A percentile compares a stretch with the other conserved stretches of the same genome.
Conservation (phyloP, 352 stramenopile species). For the Phytophthora lateralis region DNA sequence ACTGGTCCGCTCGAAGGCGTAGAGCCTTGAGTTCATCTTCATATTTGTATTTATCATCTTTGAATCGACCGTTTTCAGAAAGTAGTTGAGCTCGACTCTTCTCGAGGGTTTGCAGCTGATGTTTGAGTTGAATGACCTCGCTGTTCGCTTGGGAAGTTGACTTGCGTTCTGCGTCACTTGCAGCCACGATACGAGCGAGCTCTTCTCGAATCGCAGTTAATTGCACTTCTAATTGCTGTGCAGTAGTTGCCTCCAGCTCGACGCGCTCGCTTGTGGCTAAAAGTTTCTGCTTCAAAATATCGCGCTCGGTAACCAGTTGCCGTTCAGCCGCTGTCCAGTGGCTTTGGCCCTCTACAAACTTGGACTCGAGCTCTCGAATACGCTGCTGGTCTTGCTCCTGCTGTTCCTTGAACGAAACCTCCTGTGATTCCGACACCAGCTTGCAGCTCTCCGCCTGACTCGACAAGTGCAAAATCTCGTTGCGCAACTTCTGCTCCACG, state of each 20-base stretch:
- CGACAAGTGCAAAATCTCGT: constrained; percentile 69
- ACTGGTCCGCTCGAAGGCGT: constrained; percentile 33
- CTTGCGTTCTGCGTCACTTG: constrained; percentile 42
- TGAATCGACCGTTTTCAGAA: constrained; percentile 45
- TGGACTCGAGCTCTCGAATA: constrained; percentile 51
- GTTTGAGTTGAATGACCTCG: constrained; percentile 64
- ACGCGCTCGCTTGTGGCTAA: constrained; percentile 43
- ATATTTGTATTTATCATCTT: constrained; percentile 39
- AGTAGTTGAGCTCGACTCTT: constrained; percentile 49
- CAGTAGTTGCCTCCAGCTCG: constrained; percentile 39
- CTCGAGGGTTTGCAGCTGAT: constrained; percentile 51
- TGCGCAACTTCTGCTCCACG: constrained; percentile 69
- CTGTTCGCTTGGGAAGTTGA: constrained; percentile 40
- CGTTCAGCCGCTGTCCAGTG: constrained; percentile 46
- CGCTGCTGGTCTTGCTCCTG: constrained; percentile 33
- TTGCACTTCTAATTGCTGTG: constrained; percentile 51
- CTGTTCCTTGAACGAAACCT: constrained; percentile 35
- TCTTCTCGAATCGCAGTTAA: constrained; percentile 55
- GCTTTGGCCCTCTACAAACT: constrained; percentile 37
- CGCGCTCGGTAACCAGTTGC: constrained; percentile 44
- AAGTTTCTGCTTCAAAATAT: constrained; percentile 63
- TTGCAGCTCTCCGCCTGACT: constrained; percentile 60
- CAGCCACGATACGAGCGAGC: constrained; percentile 42
- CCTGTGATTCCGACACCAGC: constrained; percentile 40
- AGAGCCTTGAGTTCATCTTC: constrained; percentile 43